Percentiles rank a stretch among this genome's conserved stretches.
These are phyloP conservation scores for Cyphellophora europaea DNA, from an alignment of 2,329 filamentous ascomycete genomes.

Conservation along the genomic window DNA sequence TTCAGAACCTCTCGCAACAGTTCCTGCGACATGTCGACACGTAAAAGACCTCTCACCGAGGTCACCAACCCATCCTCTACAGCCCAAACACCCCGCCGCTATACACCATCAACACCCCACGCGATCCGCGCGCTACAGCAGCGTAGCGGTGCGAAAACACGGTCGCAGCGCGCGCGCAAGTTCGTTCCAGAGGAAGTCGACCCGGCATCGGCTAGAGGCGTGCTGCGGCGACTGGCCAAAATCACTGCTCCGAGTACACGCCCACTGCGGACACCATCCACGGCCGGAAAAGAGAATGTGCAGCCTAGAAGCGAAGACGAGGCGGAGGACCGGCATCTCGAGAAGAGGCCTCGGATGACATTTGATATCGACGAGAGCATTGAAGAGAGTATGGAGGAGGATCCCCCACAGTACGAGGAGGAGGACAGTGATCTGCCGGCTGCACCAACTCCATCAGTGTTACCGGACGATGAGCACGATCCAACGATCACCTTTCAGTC, in stretches of 20 bases:
- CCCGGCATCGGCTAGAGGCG: slow-evolving; percentile 47
- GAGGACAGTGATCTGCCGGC: slow-evolving; percentile 31
- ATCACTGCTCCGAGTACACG: slow-evolving; percentile 42
- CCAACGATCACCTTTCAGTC: slow-evolving; percentile 17
- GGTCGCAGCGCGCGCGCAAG: slow-evolving; percentile 22
- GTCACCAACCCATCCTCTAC: slow-evolving; percentile 4
- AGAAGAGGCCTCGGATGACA: slow-evolving; percentile 29
- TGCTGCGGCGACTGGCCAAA: slow-evolving; percentile 43
- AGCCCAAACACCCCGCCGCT: slow-evolving; percentile 21
- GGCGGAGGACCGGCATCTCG: slow-evolving; percentile 37
- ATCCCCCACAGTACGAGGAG: slow-evolving; percentile 31
- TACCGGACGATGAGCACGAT: slow-evolving; percentile 14
- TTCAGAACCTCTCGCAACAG: too few species aligned
- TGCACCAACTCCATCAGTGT: slow-evolving; percentile 16
- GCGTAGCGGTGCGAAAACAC: slow-evolving; percentile 20
- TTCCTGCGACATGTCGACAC: slow-evolving; percentile 17
- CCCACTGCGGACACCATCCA: slow-evolving; percentile 38
- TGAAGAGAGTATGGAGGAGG: slow-evolving; percentile 28
- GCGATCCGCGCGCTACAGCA: slow-evolving; percentile 45
- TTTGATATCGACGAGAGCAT: slow-evolving; percentile 31
- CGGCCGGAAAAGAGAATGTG: slow-evolving; percentile 20
- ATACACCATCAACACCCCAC: slow-evolving; percentile 45
- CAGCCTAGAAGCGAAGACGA: slow-evolving; percentile 30
- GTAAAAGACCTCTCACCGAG: slow-evolving; percentile 10
- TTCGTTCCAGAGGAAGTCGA: slow-evolving; percentile 36